Evolutionary conservation across 371 early-diverging fungal genomes (phyloP), one percentile per base, ranked within the genome.

Genomic region (Mortierella sp.): DNA sequence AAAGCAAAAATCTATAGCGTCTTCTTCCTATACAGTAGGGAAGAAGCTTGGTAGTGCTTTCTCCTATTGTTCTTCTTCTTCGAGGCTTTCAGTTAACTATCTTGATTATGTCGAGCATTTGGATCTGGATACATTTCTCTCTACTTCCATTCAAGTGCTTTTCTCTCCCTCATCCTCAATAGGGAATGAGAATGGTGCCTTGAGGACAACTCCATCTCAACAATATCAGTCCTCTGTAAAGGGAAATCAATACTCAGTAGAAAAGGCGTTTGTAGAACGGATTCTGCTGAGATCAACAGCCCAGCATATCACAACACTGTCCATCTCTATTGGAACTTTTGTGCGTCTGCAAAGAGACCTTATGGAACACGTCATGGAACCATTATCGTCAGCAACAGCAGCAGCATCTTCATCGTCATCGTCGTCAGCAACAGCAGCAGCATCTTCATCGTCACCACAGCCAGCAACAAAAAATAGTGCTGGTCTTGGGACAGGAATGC

Each of bases 91-190:
- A 2, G 60, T 72, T 49, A 72, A 72, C 19, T 72, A 72, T 49
- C 72, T 72, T 31, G 66, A 72, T 15, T 72, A 72, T 55, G 72
- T 72, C 12, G 55, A 65, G 22, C 56, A 72, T 26, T 35, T 72
- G 32, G 61, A 72, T 23, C 72, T 72, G 35, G 72, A 72, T 47
- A 31, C 22, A 15, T 72, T 72, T 55, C 61, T 72, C 22, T 22
- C 60, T 0, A 51, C 59, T 5, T 29, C 65, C 12, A 60, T 66
- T 26, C 61, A 55, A 17, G 58, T 51, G n/a, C 64, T 72, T 29
- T 64, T 72, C 26, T 65, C 72, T 13, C 28, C 51, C 2, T 59
- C 60, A 19, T 57, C 40, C 22, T 49, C 61, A 40, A 10, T 28
- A 28, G 59, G 60, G 22, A 31, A 35, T 23, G 34, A 47, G 28